Evolutionary conservation across 2,329 filamentous ascomycete species (phyloP).

Genomic region (Monosporascus sp.): DNA sequence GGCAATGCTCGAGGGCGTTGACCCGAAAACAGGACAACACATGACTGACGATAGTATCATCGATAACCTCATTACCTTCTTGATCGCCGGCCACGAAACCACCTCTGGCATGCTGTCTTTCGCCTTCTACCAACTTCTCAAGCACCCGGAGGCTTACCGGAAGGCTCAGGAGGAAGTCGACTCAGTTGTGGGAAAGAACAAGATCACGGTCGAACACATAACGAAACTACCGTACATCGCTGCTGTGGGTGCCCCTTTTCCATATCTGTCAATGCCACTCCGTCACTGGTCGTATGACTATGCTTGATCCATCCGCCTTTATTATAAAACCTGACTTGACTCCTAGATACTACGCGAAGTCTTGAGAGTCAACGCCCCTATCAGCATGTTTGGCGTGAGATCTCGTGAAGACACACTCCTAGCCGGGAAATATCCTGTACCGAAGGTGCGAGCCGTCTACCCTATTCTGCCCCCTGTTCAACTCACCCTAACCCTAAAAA

Average conservation of each 20-base stretch:
- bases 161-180: constrained; percentile 66
- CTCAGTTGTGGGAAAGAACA: constrained; percentile 52
- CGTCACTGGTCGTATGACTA: too few relatives aligned
- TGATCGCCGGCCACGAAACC: constrained; percentile 69
- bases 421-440: constrained; percentile 56
- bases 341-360: constrained; percentile 57
- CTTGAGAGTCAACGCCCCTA: constrained; percentile 56
- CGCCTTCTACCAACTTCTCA: constrained; percentile 58
- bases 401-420: constrained; percentile 50
- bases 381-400: constrained; percentile 50
- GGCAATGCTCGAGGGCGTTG: constrained; percentile 63
- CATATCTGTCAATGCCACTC: neutral
- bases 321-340: neutral
- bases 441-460: constrained; percentile 43
- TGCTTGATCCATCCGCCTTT: neutral
- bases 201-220: constrained; percentile 56
- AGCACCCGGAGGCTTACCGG: constrained; percentile 52
- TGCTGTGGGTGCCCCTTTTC: constrained; percentile 34
- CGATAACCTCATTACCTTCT: constrained; percentile 67
- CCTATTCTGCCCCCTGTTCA: too few relatives aligned
- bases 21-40: constrained; percentile 62
- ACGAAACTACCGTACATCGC: constrained; percentile 60
- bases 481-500: neutral
- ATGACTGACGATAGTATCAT: constrained; percentile 59
- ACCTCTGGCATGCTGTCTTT: constrained; percentile 64